phyloP scores from a whole-genome alignment of 108 stramenopile species.

The Phaeodactylum tricornutum region DNA sequence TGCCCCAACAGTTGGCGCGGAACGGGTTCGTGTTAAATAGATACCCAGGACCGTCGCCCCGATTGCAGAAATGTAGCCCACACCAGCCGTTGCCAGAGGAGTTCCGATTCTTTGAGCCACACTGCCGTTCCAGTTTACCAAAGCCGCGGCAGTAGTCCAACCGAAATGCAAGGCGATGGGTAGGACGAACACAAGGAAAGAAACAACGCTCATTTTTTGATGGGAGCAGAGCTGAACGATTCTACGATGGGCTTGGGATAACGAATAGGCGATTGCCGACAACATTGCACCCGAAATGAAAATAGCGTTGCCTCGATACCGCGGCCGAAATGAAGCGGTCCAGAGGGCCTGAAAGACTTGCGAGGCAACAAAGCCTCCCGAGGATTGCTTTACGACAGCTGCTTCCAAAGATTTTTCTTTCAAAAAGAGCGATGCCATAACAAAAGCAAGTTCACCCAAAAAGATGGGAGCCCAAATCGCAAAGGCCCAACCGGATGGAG shows the following conservation, averaged over 20 bases:
- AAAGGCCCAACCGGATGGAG: constrained; percentile 60
- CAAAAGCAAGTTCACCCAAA: constrained; percentile 43
- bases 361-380: constrained; percentile 41
- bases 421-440: constrained; percentile 26
- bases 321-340: constrained; percentile 57
- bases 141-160: constrained; percentile 74
- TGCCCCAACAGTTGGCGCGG: constrained; percentile 34
- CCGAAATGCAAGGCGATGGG: constrained; percentile 68
- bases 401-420: constrained; percentile 32
- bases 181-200: constrained; percentile 35
- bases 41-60: constrained; percentile 33
- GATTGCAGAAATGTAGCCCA: constrained; percentile 41
- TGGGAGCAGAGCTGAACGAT: constrained; percentile 28
- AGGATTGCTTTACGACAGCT: constrained; percentile 26
- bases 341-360: constrained; percentile 55
- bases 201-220: not conserved
- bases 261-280: constrained; percentile 32
- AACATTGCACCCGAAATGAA: constrained; percentile 35
- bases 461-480: constrained; percentile 80
- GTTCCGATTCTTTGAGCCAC: constrained; percentile 9
- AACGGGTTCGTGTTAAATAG: constrained; percentile 15
- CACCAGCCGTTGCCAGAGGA: constrained; percentile 12
- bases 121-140: constrained; percentile 58
- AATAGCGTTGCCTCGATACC: constrained; percentile 33
- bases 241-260: constrained; percentile 13